phyloP scores from a whole-genome alignment of 2,329 filamentous ascomycete species.

The Ophiostoma novo-ulmi region DNA sequence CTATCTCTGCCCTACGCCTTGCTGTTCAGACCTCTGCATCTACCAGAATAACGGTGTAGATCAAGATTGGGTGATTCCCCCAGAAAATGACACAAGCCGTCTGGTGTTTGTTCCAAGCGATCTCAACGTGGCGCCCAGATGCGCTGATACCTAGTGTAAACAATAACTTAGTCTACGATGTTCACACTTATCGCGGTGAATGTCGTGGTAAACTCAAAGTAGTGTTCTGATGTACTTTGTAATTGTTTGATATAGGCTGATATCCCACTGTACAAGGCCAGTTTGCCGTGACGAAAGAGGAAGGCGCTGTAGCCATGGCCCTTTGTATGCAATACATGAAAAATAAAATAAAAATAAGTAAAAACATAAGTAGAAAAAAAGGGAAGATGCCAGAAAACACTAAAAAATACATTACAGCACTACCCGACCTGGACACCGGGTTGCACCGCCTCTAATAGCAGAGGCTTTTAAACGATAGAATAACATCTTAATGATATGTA shows the following conservation, averaged over 20 bases:
- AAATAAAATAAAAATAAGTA: background rate
- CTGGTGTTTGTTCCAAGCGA: background rate
- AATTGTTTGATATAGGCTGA: background rate
- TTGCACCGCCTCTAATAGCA: background rate
- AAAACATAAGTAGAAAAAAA: background rate
- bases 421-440: background rate
- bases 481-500: background rate
- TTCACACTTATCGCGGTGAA: too few relatives aligned
- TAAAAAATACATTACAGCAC: background rate
- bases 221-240: background rate
- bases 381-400: background rate
- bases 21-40: background rate
- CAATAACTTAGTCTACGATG: too few relatives aligned
- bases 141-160: too few relatives aligned
- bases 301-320: background rate
- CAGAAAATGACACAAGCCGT: background rate
- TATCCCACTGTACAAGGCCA: background rate
- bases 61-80: constrained; percentile 2
- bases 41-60: background rate
- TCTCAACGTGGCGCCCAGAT: background rate
- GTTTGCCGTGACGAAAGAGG: background rate
- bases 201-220: background rate
- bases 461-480: background rate
- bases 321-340: background rate
- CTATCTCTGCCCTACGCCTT: background rate